These are phyloP conservation scores for Jamesozyma rosinii DNA, from an alignment of 805 yeast genomes.

Conservation along the genomic window DNA sequence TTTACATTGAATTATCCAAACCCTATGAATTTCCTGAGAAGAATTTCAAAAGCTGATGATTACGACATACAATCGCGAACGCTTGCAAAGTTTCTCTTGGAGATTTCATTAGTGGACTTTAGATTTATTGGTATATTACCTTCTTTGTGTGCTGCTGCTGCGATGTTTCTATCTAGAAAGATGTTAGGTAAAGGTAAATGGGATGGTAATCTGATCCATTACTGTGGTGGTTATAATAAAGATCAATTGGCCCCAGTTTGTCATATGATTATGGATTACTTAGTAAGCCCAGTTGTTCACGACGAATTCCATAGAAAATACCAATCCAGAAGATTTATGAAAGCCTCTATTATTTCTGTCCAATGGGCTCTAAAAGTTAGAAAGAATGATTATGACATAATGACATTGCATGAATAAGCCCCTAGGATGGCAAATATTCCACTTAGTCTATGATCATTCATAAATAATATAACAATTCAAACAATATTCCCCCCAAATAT, in stretches of 20 bases:
- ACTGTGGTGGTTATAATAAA: slow-evolving; percentile 81
- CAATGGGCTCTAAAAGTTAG: slow-evolving; percentile 67
- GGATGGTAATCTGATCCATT: slow-evolving; percentile 81
- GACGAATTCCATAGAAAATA: slow-evolving; percentile 91
- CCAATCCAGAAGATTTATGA: slow-evolving; percentile 80
- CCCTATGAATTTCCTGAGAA: slow-evolving; percentile 85
- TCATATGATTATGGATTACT: slow-evolving; percentile 64
- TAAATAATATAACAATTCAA: too few species aligned
- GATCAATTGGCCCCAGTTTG: slow-evolving; percentile 64
- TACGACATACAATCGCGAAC: slow-evolving; percentile 87
- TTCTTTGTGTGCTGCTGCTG: slow-evolving; percentile 77
- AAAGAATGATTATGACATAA: slow-evolving; percentile 31
- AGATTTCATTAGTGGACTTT: slow-evolving; percentile 70
- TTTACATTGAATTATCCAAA: slow-evolving; percentile 81
- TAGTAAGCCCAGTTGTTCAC: slow-evolving; percentile 73
- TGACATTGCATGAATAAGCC: slow-evolving; percentile 30
- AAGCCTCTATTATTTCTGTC: slow-evolving; percentile 70
- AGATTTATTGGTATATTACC: slow-evolving; percentile 71
- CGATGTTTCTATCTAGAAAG: slow-evolving; percentile 77
- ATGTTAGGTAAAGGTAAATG: slow-evolving; percentile 66
- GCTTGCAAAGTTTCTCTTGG: slow-evolving; percentile 77
- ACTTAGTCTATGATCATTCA: too few species aligned
- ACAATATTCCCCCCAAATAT: too few species aligned
- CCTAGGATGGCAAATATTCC: too few species aligned
- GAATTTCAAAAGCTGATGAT: slow-evolving; percentile 89